These are phyloP conservation scores for Solanum sparsipilum DNA, from an alignment of 257 asterid species.

Conservation along the genomic window DNA sequence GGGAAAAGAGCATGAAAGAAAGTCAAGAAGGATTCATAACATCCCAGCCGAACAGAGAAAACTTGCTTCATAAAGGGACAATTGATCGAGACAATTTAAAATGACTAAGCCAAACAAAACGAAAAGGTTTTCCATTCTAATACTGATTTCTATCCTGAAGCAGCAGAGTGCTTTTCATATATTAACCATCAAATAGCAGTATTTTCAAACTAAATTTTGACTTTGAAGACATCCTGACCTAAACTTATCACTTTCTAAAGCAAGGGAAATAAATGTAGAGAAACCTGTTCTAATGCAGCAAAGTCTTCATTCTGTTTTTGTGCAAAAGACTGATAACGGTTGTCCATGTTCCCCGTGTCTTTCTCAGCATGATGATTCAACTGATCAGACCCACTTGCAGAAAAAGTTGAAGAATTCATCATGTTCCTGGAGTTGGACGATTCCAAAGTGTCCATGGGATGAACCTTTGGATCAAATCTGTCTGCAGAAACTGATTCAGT, in stretches of 20 bases:
- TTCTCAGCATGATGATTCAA: slow-evolving; percentile 32
- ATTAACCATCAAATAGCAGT: not conserved
- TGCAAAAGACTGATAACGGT: slow-evolving; percentile 30
- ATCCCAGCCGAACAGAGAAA: not conserved
- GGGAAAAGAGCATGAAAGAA: not conserved
- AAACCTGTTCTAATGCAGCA: slow-evolving; percentile 93
- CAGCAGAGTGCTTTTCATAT: not conserved
- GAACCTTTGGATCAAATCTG: slow-evolving; percentile 35
- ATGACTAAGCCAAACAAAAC: not conserved
- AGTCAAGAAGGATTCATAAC: not conserved
- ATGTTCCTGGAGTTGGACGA: slow-evolving; percentile 32
- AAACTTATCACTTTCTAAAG: not conserved
- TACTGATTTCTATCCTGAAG: not conserved
- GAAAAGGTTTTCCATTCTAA: not conserved
- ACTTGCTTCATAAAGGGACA: not conserved
- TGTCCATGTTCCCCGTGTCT: slow-evolving; percentile 4
- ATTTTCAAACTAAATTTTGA: not conserved
- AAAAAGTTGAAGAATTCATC: slow-evolving; percentile 18
- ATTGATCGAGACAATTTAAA: not conserved
- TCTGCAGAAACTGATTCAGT: slow-evolving; percentile 35
- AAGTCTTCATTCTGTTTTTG: slow-evolving; percentile 77
- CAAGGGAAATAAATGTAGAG: slow-evolving; percentile 3
- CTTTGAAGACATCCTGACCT: not conserved
- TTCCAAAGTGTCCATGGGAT: slow-evolving; percentile 46
- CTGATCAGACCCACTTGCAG: slow-evolving; percentile 31